phyloP scores from a whole-genome alignment of 1,284 basidiomycete genomes.

The Neotropicomus parvogracilis region DNA sequence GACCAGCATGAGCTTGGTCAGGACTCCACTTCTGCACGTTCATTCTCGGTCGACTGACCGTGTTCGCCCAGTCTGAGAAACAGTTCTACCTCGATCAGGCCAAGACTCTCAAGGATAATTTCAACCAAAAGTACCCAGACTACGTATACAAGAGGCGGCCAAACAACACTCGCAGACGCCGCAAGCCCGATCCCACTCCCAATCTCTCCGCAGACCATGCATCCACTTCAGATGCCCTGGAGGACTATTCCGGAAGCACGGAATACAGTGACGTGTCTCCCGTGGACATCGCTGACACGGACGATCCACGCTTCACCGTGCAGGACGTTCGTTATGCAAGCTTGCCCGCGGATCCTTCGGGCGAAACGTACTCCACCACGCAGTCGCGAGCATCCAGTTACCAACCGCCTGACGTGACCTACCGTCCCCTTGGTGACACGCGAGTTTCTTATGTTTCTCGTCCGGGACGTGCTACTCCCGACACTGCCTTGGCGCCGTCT shows the following conservation, averaged over 20 bases:
- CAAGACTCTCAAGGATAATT: slow-evolving; percentile 75
- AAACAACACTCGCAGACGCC: slow-evolving; percentile 74
- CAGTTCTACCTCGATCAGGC: slow-evolving; percentile 83
- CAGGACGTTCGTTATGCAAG: slow-evolving; percentile 27
- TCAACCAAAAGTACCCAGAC: slow-evolving; percentile 82
- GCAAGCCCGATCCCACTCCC: slow-evolving; percentile 46
- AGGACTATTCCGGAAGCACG: slow-evolving; percentile 23
- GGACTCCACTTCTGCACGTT: slow-evolving; percentile 8
- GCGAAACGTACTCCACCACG: slow-evolving; percentile 16
- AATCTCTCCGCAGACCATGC: slow-evolving; percentile 20
- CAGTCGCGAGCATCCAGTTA: slow-evolving; percentile 25
- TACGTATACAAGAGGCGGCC: slow-evolving; percentile 81
- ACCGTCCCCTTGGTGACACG: slow-evolving; percentile 28
- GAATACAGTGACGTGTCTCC: slow-evolving; percentile 34
- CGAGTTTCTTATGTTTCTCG: slow-evolving; percentile 29
- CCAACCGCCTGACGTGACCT: slow-evolving; percentile 26
- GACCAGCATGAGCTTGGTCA: slow-evolving; percentile 60
- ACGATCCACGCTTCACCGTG: slow-evolving; percentile 17
- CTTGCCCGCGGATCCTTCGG: slow-evolving; percentile 22
- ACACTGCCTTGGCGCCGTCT: slow-evolving; percentile 20
- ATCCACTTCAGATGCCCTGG: slow-evolving; percentile 21
- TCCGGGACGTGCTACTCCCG: slow-evolving; percentile 29
- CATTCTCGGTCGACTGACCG: slow-evolving; percentile 18
- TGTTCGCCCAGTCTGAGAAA: slow-evolving; percentile 57
- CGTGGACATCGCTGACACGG: slow-evolving; percentile 26